These are phyloP conservation scores for Phyllosticta capitalensis DNA, from an alignment of 2,329 filamentous ascomycete genomes.

Conservation along the genomic window DNA sequence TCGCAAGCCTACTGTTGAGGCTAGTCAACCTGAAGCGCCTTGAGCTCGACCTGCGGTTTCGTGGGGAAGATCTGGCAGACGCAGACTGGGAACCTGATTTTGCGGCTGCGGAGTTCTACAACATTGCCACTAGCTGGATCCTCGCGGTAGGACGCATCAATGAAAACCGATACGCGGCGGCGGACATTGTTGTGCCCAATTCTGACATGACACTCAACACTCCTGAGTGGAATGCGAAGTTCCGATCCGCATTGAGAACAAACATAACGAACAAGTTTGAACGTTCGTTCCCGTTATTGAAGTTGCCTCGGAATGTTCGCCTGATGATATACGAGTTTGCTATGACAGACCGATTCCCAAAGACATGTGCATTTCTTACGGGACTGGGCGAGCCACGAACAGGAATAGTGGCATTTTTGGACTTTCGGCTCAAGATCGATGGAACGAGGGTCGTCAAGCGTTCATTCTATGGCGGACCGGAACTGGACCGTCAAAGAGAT, in stretches of 20 bases:
- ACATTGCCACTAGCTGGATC: too few species aligned
- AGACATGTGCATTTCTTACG: not conserved
- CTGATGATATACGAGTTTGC: not conserved
- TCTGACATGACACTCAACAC: too few species aligned
- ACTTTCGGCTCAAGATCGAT: not conserved
- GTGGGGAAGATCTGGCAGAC: too few species aligned
- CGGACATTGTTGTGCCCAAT: too few species aligned
- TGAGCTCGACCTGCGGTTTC: too few species aligned
- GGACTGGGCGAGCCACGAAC: not conserved
- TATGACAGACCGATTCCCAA: not conserved
- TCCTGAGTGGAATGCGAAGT: not conserved
- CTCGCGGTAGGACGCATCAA: too few species aligned
- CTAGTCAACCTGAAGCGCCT: too few species aligned
- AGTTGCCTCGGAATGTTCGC: not conserved
- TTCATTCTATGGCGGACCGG: too few species aligned
- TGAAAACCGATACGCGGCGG: too few species aligned
- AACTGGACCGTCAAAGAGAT: not conserved
- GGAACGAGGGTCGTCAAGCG: not conserved
- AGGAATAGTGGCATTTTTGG: not conserved
- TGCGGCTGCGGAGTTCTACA: too few species aligned
- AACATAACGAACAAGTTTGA: not conserved
- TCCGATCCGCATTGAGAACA: not conserved
- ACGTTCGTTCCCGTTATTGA: not conserved
- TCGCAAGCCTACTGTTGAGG: too few species aligned
- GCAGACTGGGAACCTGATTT: too few species aligned